A percentile compares a stretch with the other conserved stretches of the same genome.
Conservation (phyloP, 1,284 basidiomycete species). For the Heterobasidion parviporum region DNA sequence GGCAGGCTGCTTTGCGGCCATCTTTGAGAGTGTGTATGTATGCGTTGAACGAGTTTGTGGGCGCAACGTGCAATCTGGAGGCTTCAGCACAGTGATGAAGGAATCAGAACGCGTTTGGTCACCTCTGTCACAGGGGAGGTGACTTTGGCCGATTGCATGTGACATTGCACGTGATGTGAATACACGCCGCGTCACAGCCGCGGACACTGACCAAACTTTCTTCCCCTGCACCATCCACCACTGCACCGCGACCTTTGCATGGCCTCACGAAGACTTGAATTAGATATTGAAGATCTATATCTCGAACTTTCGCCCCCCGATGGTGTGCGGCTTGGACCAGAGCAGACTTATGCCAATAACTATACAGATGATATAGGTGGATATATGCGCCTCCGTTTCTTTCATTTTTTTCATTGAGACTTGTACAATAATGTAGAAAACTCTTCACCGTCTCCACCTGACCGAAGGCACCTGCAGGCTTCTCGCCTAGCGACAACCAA, state of each 20-base stretch:
- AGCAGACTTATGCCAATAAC: not conserved
- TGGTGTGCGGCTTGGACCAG: conserved; percentile 5
- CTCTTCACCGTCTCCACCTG: conserved; percentile 34
- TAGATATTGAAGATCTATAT: not conserved
- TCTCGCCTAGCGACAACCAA: not conserved
- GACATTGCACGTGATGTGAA: not conserved
- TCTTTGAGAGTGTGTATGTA: not conserved
- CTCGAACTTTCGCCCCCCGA: not conserved
- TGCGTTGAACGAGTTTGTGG: not conserved
- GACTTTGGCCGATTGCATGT: not conserved
- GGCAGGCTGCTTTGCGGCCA: conserved; percentile 10
- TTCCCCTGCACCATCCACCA: not conserved
- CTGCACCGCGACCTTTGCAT: not conserved
- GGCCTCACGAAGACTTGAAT: not conserved
- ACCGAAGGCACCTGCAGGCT: conserved; percentile 3
- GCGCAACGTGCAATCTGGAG: not conserved
- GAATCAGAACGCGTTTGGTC: not conserved
- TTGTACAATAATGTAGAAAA: conserved; percentile 18
- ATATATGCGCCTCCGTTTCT: conserved; percentile 34
- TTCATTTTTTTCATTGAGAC: not conserved
- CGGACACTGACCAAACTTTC: not conserved
- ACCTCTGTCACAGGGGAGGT: not conserved
- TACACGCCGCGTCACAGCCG: not conserved
- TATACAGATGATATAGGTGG: conserved; percentile 31
- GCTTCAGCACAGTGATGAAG: not conserved